Percentiles rank a stretch among this genome's conserved stretches.
Conservation (phyloP, 257 asterid genomes). For the Hygrophila difformis region DNA sequence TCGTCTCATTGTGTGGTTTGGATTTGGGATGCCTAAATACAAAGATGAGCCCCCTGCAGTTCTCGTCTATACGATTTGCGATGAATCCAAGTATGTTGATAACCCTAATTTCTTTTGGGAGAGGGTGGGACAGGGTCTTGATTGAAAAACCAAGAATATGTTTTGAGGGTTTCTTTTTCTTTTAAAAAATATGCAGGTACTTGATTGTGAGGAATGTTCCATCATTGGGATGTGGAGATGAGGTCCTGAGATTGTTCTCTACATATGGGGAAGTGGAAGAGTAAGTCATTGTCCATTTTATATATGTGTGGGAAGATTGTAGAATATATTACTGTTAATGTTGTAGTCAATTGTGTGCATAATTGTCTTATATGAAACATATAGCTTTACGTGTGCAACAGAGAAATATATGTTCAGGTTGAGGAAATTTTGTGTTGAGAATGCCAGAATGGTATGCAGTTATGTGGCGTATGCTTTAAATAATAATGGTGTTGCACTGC, state of each 20-base stretch:
- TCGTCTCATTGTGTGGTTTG: too few relatives aligned
- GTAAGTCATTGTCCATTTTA: conserved; percentile 22
- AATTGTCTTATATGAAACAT: too few relatives aligned
- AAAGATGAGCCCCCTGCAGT: conserved; percentile 60
- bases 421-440: conserved; percentile 9
- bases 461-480: neutral
- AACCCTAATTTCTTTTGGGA: neutral
- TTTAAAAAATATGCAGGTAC: conserved; percentile 36
- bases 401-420: neutral
- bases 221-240: conserved; percentile 80
- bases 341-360: too few relatives aligned
- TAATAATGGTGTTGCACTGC: conserved; percentile 1
- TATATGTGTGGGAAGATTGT: neutral
- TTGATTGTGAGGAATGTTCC: conserved; percentile 84
- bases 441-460: neutral
- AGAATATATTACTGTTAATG: too few relatives aligned
- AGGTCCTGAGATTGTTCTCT: conserved; percentile 45
- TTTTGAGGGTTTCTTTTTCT: neutral
- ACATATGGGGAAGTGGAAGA: conserved; percentile 69
- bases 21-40: conserved; percentile 46
- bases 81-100: conserved; percentile 67
- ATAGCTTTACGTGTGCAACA: neutral
- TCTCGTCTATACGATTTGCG: conserved; percentile 83
- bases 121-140: neutral
- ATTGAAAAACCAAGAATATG: neutral